These are phyloP conservation scores for Byssochlamys sp. DNA, from an alignment of 2,329 filamentous ascomycete species.

Conservation along the genomic window DNA sequence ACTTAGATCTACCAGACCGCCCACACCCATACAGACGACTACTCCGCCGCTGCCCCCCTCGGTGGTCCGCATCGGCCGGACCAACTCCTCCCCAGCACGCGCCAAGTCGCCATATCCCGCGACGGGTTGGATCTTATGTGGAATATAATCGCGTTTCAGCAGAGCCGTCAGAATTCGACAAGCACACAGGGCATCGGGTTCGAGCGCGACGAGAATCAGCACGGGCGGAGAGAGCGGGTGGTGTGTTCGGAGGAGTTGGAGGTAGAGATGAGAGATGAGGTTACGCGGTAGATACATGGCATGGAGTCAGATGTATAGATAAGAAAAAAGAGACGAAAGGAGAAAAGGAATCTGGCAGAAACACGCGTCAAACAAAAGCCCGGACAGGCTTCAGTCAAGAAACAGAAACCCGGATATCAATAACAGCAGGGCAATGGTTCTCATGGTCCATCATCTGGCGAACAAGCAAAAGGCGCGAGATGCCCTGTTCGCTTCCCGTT, in stretches of 20 bases:
- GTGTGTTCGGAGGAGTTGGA: constrained; percentile 72
- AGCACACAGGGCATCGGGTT: constrained; percentile 89
- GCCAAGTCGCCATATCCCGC: constrained; percentile 84
- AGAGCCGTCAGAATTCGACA: constrained; percentile 86
- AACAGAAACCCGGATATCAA: background rate
- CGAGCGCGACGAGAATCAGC: constrained; percentile 81
- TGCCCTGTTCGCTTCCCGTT: background rate
- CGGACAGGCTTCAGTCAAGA: background rate
- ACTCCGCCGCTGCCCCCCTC: constrained; percentile 78
- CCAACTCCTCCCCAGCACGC: constrained; percentile 65
- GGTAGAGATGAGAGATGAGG: constrained; percentile 83
- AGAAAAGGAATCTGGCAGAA: constrained; percentile 8
- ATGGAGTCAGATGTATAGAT: constrained; percentile 10
- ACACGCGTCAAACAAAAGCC: background rate
- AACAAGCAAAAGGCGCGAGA: background rate
- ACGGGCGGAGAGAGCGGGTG: constrained; percentile 87
- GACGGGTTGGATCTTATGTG: constrained; percentile 92
- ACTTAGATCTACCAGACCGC: constrained; percentile 79
- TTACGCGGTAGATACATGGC: constrained; percentile 88
- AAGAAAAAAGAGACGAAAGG: constrained; percentile 11
- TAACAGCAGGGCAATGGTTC: background rate
- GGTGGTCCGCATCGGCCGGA: constrained; percentile 75
- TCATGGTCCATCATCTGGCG: background rate
- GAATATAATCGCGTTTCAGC: constrained; percentile 95
- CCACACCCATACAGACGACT: constrained; percentile 84